Conservation (phyloP, 1,284 basidiomycete species). For the Moesziomyces parantarcticus region DNA sequence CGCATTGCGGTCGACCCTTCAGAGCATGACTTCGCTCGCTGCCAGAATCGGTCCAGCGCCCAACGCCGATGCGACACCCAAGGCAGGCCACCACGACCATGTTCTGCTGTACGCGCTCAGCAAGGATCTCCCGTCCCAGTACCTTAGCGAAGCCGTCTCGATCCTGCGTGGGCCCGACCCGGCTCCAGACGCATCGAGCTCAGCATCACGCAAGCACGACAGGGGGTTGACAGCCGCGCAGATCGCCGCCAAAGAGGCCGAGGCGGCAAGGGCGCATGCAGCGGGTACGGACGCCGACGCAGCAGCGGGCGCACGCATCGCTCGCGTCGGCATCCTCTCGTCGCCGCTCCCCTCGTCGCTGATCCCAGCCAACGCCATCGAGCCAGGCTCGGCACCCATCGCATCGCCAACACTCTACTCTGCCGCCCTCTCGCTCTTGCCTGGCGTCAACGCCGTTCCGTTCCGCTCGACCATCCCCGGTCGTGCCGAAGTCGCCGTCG, state of each 20-base stretch:
- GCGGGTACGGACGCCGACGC: constrained; percentile 7
- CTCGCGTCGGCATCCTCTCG: constrained; percentile 50
- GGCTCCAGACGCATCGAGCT: not conserved
- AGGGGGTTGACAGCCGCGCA: constrained; percentile 31
- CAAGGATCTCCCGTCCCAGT: constrained; percentile 50
- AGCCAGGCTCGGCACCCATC: constrained; percentile 33
- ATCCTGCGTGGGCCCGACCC: constrained; percentile 38
- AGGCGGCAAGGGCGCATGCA: constrained; percentile 5
- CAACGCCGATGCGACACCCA: constrained; percentile 4
- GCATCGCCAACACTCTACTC: constrained; percentile 39
- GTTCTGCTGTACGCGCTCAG: constrained; percentile 55
- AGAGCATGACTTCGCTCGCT: constrained; percentile 42
- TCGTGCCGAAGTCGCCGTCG: constrained; percentile 50
- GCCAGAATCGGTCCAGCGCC: constrained; percentile 28
- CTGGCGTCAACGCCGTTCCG: constrained; percentile 39
- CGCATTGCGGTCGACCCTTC: constrained; percentile 48
- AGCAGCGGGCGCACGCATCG: constrained; percentile 19
- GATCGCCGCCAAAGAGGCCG: constrained; percentile 20
- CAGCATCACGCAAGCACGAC: constrained; percentile 2
- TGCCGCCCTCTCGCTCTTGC: constrained; percentile 50
- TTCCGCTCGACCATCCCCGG: constrained; percentile 58
- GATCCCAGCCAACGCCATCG: constrained; percentile 38
- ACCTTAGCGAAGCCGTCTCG: constrained; percentile 46
- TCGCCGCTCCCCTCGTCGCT: constrained; percentile 46
- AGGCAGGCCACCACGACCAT: constrained; percentile 29